Evolutionary conservation across 2,329 filamentous ascomycete species (phyloP).

Genomic region (Pseudogymnoascus sp.): DNA sequence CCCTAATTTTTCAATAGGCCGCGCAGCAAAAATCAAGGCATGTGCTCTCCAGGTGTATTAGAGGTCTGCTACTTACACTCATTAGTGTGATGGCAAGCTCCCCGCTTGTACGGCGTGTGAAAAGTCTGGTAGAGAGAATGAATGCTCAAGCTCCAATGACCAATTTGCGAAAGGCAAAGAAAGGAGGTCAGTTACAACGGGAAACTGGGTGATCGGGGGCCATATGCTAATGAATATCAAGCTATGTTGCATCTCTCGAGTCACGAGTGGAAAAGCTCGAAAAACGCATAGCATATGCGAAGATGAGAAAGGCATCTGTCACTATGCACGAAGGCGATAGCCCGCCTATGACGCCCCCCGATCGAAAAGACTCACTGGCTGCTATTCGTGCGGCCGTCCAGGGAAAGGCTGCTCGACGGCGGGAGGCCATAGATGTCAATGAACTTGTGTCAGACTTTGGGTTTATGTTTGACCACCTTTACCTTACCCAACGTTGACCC

Average conservation of each 20-base stretch:
- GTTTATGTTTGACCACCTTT: slow-evolving; percentile 57
- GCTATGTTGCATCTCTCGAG: slow-evolving; percentile 93
- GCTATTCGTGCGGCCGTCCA: slow-evolving; percentile 56
- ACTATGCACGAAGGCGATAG: slow-evolving; percentile 55
- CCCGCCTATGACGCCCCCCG: slow-evolving; percentile 36
- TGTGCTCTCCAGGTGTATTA: slow-evolving; percentile 8
- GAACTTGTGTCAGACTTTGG: slow-evolving; percentile 91
- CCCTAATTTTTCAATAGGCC: slow-evolving; percentile 40
- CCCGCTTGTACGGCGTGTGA: slow-evolving; percentile 94
- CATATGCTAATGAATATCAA: slow-evolving; percentile 28
- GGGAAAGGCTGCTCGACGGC: slow-evolving; percentile 54
- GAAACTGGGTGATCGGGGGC: neutral
- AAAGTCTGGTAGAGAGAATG: slow-evolving; percentile 74
- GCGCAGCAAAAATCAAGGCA: slow-evolving; percentile 87
- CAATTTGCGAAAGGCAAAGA: slow-evolving; percentile 95
- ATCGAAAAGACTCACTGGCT: slow-evolving; percentile 58
- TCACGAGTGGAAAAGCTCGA: slow-evolving; percentile 83
- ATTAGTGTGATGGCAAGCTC: slow-evolving; percentile 84
- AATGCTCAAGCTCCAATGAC: slow-evolving; percentile 91
- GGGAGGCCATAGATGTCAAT: slow-evolving; percentile 82
- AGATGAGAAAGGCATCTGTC: slow-evolving; percentile 64
- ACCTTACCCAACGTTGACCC: neutral
- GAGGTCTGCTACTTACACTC: slow-evolving; percentile 16
- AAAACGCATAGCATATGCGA: slow-evolving; percentile 63
- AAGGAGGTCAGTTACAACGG: slow-evolving; percentile 55